A percentile compares a stretch with the other conserved stretches of the same genome.
Conservation (phyloP, 371 early-diverging fungal genomes). For the Chytridiales sp. region DNA sequence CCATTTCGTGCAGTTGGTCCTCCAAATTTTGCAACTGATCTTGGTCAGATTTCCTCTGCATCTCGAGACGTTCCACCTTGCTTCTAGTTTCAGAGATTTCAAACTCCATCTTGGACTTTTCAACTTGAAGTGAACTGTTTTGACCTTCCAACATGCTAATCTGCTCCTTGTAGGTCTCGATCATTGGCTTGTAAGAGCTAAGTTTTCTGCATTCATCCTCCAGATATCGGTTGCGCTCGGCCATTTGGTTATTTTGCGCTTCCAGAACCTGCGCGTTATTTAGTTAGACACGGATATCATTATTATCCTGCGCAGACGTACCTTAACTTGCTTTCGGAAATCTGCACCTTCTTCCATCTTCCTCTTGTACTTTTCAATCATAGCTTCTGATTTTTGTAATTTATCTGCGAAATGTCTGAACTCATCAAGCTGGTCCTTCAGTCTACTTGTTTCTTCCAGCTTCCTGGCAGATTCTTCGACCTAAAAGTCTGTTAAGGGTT, state of each 20-base stretch:
- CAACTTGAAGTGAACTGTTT: constrained; percentile 63
- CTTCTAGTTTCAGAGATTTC: constrained; percentile 63
- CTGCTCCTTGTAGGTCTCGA: constrained; percentile 87
- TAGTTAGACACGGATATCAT: neutral
- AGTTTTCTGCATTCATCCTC: constrained; percentile 87
- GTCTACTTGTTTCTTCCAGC: constrained; percentile 65
- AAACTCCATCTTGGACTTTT: constrained; percentile 72
- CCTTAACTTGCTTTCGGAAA: constrained; percentile 73
- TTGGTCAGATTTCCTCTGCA: constrained; percentile 61
- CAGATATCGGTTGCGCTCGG: constrained; percentile 67
- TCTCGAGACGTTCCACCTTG: constrained; percentile 64
- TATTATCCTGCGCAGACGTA: constrained; percentile 11
- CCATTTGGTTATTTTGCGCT: constrained; percentile 69
- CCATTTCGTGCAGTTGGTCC: constrained; percentile 78
- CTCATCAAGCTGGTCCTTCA: constrained; percentile 89
- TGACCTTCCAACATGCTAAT: constrained; percentile 70
- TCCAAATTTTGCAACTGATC: constrained; percentile 78
- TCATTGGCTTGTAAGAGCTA: constrained; percentile 70
- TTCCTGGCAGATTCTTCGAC: constrained; percentile 40
- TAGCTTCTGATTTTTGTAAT: constrained; percentile 86
- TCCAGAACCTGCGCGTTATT: constrained; percentile 56
- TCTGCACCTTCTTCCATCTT: constrained; percentile 86
- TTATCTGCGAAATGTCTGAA: constrained; percentile 84
- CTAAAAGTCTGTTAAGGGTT: constrained; percentile 8
- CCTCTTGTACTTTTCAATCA: constrained; percentile 92